These are phyloP conservation scores for Escovopsis weberi DNA, from an alignment of 2,329 filamentous ascomycete species.

Conservation along the genomic window DNA sequence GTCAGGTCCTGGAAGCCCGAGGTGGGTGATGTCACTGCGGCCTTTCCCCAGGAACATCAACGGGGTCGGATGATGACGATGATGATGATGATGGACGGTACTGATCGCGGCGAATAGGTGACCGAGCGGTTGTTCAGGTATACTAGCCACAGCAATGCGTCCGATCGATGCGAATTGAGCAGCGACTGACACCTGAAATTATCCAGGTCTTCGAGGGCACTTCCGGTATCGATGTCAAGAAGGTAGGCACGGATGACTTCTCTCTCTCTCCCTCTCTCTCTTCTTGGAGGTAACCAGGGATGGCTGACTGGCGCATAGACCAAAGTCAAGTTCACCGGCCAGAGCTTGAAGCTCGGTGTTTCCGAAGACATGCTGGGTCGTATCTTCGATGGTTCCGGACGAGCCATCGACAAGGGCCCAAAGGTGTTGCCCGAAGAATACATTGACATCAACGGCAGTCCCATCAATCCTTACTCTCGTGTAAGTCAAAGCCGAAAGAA, in stretches of 20 bases:
- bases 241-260: slow-evolving; percentile 40
- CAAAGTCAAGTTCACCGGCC: slow-evolving; percentile 90
- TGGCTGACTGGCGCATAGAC: slow-evolving; percentile 43
- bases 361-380: slow-evolving; percentile 99
- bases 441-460: slow-evolving; percentile 96
- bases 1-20: slow-evolving; percentile 94
- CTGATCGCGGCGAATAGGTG: slow-evolving; percentile 41
- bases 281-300: too few relatives aligned
- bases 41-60: background rate
- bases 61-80: too few relatives aligned
- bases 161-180: slow-evolving; percentile 1
- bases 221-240: slow-evolving; percentile 95
- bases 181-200: slow-evolving; percentile 11
- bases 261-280: too few relatives aligned
- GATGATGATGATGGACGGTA: slow-evolving; percentile 4
- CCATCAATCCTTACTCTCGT: slow-evolving; percentile 95
- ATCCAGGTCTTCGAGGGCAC: slow-evolving; percentile 91
- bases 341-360: slow-evolving; percentile 96
- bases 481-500: slow-evolving; percentile 29
- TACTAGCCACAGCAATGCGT: slow-evolving; percentile 7
- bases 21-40: slow-evolving; percentile 36
- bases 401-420: slow-evolving; percentile 96
- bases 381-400: slow-evolving; percentile 95
- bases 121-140: slow-evolving; percentile 91
- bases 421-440: slow-evolving; percentile 98